Evolutionary conservation across 805 yeast genomes (phyloP).

Genomic region (Lachancea waltii): DNA sequence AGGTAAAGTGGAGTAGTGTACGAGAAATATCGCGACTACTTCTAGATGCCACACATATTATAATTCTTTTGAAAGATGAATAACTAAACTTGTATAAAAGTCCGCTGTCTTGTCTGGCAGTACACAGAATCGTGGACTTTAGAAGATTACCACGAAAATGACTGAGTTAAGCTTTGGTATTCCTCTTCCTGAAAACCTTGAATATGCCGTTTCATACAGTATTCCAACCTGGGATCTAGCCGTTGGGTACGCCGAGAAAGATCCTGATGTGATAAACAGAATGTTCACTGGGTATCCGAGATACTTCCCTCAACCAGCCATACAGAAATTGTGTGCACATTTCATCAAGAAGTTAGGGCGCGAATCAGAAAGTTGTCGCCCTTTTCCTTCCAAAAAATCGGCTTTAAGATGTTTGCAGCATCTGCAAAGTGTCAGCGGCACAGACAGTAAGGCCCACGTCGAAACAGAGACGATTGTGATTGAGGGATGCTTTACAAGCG

Average conservation of each 20-base stretch:
- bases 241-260: slow-evolving; percentile 85
- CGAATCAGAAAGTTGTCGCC: slow-evolving; percentile 59
- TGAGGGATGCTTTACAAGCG: too few species aligned
- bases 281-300: slow-evolving; percentile 89
- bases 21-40: too few species aligned
- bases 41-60: too few species aligned
- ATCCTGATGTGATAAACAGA: slow-evolving; percentile 66
- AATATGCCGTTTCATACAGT: slow-evolving; percentile 86
- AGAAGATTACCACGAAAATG: slow-evolving; percentile 9
- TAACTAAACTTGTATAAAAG: too few species aligned
- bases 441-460: slow-evolving; percentile 12
- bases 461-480: slow-evolving; percentile 13
- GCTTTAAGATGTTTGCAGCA: slow-evolving; percentile 76
- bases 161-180: slow-evolving; percentile 17
- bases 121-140: too few species aligned
- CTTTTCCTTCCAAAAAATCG: slow-evolving; percentile 61
- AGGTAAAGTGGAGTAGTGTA: too few species aligned
- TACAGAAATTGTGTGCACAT: slow-evolving; percentile 45
- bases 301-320: slow-evolving; percentile 57
- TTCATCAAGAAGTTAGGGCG: slow-evolving; percentile 63
- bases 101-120: too few species aligned
- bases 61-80: too few species aligned
- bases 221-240: slow-evolving; percentile 90
- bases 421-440: slow-evolving; percentile 35
- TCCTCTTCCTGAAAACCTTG: slow-evolving; percentile 14